A percentile compares a stretch with the other conserved stretches of the same genome.
Evolutionary conservation across 495 filamentous ascomycete genomes (phyloP).

Genomic region (Podospora pseudoanserina): DNA sequence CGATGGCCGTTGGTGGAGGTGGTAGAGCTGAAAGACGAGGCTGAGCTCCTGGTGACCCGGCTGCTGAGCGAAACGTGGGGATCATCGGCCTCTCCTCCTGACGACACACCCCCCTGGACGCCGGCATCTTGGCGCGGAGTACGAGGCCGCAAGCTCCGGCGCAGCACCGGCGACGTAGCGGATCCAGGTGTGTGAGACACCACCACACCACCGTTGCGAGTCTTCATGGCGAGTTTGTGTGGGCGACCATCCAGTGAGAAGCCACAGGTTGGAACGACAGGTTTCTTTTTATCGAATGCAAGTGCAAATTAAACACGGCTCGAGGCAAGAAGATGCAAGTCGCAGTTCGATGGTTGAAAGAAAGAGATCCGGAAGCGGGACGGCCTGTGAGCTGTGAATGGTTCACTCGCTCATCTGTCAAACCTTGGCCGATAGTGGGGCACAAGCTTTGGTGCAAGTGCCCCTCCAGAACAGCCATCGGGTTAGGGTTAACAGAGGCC

Average conservation of each 20-base stretch:
- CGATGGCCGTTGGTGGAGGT: conserved; percentile 3
- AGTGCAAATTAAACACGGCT: not conserved
- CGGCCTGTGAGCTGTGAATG: not conserved
- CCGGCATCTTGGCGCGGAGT: conserved; percentile 23
- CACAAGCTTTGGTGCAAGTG: not conserved
- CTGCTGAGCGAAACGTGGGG: conserved; percentile 12
- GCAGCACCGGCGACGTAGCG: conserved; percentile 8
- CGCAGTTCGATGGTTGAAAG: not conserved
- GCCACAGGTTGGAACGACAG: not conserved
- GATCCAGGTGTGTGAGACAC: conserved; percentile 4
- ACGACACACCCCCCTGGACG: conserved; percentile 19
- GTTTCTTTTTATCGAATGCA: not conserved
- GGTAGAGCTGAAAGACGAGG: conserved; percentile 1
- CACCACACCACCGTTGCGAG: conserved; percentile 9
- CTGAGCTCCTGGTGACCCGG: conserved; percentile 26
- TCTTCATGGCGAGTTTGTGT: conserved; percentile 13
- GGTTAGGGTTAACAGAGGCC: not conserved
- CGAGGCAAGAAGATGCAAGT: not conserved
- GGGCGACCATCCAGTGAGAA: not conserved
- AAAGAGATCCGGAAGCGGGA: not conserved
- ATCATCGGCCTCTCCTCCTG: conserved; percentile 17
- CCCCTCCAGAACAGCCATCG: not conserved
- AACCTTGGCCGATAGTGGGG: not conserved
- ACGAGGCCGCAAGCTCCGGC: conserved; percentile 22
- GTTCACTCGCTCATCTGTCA: not conserved